A percentile compares a stretch with the other conserved stretches of the same genome.
Conservation (phyloP, 2,329 filamentous ascomycete species). For the Colletotrichum cuscutae region DNA sequence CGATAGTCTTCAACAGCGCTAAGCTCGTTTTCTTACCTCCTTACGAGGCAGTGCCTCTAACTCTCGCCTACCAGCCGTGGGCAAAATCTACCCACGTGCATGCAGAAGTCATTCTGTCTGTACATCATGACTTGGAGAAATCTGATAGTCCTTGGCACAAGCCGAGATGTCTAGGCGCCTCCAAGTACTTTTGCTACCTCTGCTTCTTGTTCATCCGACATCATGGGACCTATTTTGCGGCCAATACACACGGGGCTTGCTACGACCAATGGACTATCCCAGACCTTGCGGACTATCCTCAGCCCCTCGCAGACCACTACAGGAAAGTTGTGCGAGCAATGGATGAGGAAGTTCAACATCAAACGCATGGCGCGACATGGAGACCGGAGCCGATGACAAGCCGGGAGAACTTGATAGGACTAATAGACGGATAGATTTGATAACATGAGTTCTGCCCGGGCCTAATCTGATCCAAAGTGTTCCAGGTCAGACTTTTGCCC, state of each 20-base stretch:
- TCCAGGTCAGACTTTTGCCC: neutral
- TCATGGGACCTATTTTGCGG: constrained; percentile 34
- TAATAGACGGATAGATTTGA: neutral
- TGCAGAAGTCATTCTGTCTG: constrained; percentile 31
- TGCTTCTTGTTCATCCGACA: constrained; percentile 35
- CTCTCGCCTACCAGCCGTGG: constrained; percentile 34
- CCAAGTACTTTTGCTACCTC: constrained; percentile 36
- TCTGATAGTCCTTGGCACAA: constrained; percentile 5
- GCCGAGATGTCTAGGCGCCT: constrained; percentile 34
- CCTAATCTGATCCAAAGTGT: neutral
- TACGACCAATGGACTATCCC: constrained; percentile 36
- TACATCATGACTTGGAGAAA: constrained; percentile 31
- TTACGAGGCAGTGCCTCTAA: constrained; percentile 30
- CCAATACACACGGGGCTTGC: constrained; percentile 34
- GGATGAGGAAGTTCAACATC: constrained; percentile 18
- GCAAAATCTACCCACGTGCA: constrained; percentile 35
- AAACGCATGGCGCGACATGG: constrained; percentile 4
- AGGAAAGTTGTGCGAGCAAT: constrained; percentile 23
- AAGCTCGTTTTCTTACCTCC: constrained; percentile 31
- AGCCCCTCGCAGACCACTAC: constrained; percentile 21
- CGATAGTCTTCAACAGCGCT: constrained; percentile 17
- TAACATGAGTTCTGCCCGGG: neutral
- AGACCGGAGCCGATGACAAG: constrained; percentile 36
- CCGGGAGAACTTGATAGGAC: constrained; percentile 33
- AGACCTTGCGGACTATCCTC: constrained; percentile 34